These are phyloP conservation scores for Neurospora tetrasperma DNA, from an alignment of 495 filamentous ascomycete species.

Conservation along the genomic window DNA sequence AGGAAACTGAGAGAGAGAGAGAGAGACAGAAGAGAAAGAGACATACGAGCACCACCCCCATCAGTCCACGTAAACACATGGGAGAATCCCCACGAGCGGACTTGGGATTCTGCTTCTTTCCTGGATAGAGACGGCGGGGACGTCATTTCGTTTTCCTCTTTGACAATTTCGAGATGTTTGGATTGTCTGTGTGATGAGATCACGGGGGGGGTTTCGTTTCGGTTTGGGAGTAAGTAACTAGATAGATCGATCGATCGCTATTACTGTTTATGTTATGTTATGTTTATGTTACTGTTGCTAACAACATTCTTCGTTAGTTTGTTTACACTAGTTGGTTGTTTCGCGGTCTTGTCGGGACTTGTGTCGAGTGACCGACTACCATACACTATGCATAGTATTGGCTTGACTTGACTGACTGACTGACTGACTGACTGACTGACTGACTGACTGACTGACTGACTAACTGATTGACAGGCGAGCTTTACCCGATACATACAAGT, in stretches of 20 bases:
- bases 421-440: too few relatives aligned
- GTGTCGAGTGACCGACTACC: neutral
- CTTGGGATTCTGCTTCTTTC: conserved; percentile 43
- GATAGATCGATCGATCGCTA: neutral
- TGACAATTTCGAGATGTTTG: neutral
- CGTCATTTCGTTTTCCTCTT: neutral
- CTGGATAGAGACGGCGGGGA: neutral
- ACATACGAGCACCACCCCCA: conserved; percentile 45
- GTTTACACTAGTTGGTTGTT: neutral
- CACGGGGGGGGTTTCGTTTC: neutral
- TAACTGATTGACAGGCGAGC: neutral
- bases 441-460: too few relatives aligned
- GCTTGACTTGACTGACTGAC: too few relatives aligned
- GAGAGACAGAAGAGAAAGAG: neutral
- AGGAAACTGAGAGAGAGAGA: too few relatives aligned
- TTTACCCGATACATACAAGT: neutral
- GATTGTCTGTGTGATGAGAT: neutral
- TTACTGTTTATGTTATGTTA: neutral
- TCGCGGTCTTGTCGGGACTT: neutral
- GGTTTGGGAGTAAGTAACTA: neutral
- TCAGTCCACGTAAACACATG: conserved; percentile 78
- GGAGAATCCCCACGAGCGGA: conserved; percentile 65
- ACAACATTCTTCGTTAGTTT: neutral
- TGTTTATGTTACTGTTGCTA: neutral
- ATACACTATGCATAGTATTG: neutral